Percentiles rank a stretch among this genome's conserved stretches.
These are phyloP conservation scores for Aspergillus quadrilineatus DNA, from an alignment of 2,329 filamentous ascomycete species.

Conservation along the genomic window DNA sequence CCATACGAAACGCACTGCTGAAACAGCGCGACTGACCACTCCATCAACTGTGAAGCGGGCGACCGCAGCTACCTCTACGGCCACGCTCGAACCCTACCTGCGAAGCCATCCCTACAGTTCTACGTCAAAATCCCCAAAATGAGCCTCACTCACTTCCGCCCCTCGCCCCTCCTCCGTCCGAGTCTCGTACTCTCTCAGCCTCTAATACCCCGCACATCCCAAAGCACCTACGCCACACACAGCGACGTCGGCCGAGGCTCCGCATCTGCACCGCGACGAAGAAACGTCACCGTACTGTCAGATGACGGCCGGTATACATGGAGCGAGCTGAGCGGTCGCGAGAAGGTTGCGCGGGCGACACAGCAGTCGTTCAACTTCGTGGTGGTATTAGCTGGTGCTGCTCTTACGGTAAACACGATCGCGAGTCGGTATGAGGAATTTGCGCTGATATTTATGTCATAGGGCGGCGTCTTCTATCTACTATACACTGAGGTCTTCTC, in stretches of 20 bases:
- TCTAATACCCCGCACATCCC: slow-evolving; percentile 34
- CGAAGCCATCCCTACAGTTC: neutral
- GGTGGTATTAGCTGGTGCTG: slow-evolving; percentile 70
- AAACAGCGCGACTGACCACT: neutral
- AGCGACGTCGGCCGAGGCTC: slow-evolving; percentile 52
- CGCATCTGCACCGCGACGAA: slow-evolving; percentile 46
- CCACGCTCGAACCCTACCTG: neutral
- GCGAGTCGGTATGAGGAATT: neutral
- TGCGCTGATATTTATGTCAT: neutral
- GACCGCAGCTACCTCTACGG: slow-evolving; percentile 6
- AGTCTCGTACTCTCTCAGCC: slow-evolving; percentile 29
- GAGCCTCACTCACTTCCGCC: slow-evolving; percentile 19
- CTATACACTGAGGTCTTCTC: slow-evolving; percentile 82
- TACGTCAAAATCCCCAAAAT: neutral
- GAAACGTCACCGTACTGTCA: slow-evolving; percentile 78
- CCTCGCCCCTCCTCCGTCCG: slow-evolving; percentile 18
- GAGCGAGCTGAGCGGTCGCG: slow-evolving; percentile 69
- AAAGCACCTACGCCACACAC: slow-evolving; percentile 49
- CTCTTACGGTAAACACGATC: slow-evolving; percentile 65
- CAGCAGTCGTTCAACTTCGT: slow-evolving; percentile 89
- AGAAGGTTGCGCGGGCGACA: slow-evolving; percentile 81
- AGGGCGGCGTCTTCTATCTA: slow-evolving; percentile 76
- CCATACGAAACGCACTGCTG: slow-evolving; percentile 6
- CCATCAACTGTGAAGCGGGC: slow-evolving; percentile 18
- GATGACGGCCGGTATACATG: slow-evolving; percentile 82